Base-by-base conservation (phyloP, 441 rosid species). In the Sinapis alba region DNA sequence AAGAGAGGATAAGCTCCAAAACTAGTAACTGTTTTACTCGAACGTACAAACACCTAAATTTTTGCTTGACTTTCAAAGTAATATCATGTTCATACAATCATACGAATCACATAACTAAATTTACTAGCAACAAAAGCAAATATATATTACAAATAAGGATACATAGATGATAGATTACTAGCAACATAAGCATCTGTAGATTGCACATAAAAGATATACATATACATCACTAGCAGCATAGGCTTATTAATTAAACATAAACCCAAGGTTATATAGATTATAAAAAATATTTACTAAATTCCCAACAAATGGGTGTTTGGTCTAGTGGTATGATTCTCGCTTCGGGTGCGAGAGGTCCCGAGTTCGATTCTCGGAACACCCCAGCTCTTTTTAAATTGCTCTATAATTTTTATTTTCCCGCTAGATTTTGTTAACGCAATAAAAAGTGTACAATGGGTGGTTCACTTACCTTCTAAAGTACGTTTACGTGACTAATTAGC, bases 311-410 rank as follows among this genome's bases (percentile, higher is more conserved):
- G 87, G 87, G 87, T 69, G 86, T 87, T 87, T 85, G 86, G 85
- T 87, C 87, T 85, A 81, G 89, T 86, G 89, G 91, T 84, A 83
- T 83, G 90, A 83, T 84, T 83, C 84, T 80, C 87, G 84, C 84
- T 84, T 87, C 62, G 86, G 90, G 88, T 83, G 86, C 87, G 86
- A 87, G 90, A 87, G 86, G 88, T 83, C 85, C 84, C 80, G 88
- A 87, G 91, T 86, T 86, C 91, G 87, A 87, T 82, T 86, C 85
- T 86, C 87, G 87, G 84, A 86, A 88, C 83, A 73, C 88, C 92
- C 89, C 86, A 2, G 0, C 2, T 13, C 2, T 1, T 0, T 23
- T 43, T 43, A 1, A 4, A 43, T 43, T 43, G 18, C 16, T n/a
- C 18, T 5, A n/a, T n/a, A 15, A 6, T 13, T 18, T 51, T 3